Base-by-base conservation (phyloP, 345 rosid species). In the Nephelium lappaceum region DNA sequence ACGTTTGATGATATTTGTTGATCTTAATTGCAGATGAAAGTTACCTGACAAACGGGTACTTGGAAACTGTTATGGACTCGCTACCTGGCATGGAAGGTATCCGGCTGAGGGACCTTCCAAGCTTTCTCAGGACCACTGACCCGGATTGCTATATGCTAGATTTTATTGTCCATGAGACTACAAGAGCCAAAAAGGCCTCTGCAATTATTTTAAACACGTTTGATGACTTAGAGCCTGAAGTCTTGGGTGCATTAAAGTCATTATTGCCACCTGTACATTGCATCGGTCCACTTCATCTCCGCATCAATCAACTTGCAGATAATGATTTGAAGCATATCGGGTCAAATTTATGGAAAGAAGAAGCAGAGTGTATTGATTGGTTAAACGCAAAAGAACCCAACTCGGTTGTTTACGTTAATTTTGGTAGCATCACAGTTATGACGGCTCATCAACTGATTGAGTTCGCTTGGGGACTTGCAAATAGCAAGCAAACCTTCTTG, bases 401-500 rank as follows among this genome's bases (percentile, higher is more conserved):
- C 74, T 89, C 92, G 4, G 91, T 91, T 1, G 84, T 91, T 21
- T 89, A 89, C 63, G 90, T 89, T 1, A 91, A 89, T 72, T 91
- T 91, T 16, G 95, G 95, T 8, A 89, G 93, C 85, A 86, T 91
- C 77, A 79, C 95, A 0, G 88, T 89, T 5, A 76, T 91, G 86
- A 82, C 78, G 0, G 24, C 79, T 0, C 58, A 81, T 47, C 93
- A 91, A 49, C 60, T 88, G 18, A 43, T n/a, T 15, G 95, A 91
- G 84, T 84, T 89, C 11, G 91, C 95, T 9, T 89, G 92, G 95
- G 95, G 93, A 19, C 84, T 91, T 18, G 95, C 93, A 0, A 88
- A 82, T 18, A 89, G 91, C 69, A 83, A 79, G 12, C 85, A 87
- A 19, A 66, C 83, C 0, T 91, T 91, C 77, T 43, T 91, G 61